These are phyloP conservation scores for Dalbergia oliveri DNA, from an alignment of 306 rosid species.

Conservation along the genomic window DNA sequence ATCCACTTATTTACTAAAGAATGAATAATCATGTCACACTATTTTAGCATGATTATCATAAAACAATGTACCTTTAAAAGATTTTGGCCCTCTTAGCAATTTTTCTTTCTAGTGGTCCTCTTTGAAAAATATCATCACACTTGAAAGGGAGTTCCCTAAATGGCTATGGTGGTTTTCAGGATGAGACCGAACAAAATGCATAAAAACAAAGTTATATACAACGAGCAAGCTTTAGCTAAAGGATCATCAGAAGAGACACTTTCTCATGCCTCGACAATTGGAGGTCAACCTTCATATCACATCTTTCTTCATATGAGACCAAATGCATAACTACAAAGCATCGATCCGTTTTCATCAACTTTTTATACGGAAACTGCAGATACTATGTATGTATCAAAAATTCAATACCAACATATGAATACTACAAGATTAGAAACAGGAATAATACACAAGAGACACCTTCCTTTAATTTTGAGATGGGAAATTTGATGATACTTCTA, in stretches of 20 bases:
- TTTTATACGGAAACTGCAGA: slow-evolving; percentile 21
- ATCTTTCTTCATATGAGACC: slow-evolving; percentile 8
- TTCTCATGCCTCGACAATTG: slow-evolving; percentile 27
- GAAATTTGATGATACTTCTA: background rate
- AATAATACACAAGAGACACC: slow-evolving; percentile 31
- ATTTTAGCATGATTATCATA: too few species aligned
- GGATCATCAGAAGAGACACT: slow-evolving; percentile 44
- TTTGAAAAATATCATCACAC: slow-evolving; percentile 37
- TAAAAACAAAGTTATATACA: slow-evolving; percentile 39
- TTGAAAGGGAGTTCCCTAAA: slow-evolving; percentile 27
- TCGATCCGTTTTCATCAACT: slow-evolving; percentile 17
- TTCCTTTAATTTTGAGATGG: background rate
- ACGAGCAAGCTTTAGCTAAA: slow-evolving; percentile 38
- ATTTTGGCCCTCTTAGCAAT: too few species aligned
- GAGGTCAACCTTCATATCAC: slow-evolving; percentile 29
- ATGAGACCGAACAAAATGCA: slow-evolving; percentile 41
- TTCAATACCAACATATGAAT: slow-evolving; percentile 30
- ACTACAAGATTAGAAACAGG: slow-evolving; percentile 20
- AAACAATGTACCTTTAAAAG: too few species aligned
- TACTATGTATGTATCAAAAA: background rate
- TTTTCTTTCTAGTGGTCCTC: slow-evolving; percentile 32
- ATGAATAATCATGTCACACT: too few species aligned
- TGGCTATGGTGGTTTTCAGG: background rate
- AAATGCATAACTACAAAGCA: slow-evolving; percentile 44
- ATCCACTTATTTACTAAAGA: too few species aligned